These are phyloP conservation scores for Clarireedia hainanense DNA, from an alignment of 2,329 filamentous ascomycete genomes.

Conservation along the genomic window DNA sequence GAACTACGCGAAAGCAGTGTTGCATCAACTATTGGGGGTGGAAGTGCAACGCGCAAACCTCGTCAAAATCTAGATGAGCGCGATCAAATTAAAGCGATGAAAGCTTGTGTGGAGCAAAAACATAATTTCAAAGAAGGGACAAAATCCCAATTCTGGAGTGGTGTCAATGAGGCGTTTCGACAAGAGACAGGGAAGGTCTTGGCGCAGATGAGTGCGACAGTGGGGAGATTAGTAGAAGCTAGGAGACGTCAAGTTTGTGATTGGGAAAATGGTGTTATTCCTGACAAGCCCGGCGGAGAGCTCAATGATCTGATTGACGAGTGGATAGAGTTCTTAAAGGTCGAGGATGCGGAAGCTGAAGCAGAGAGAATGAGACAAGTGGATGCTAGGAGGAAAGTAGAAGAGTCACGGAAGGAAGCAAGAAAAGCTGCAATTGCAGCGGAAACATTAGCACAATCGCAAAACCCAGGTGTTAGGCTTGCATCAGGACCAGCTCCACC, in stretches of 20 bases:
- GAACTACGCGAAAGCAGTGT: slow-evolving; percentile 28
- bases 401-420: slow-evolving; percentile 27
- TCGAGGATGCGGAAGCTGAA: slow-evolving; percentile 28
- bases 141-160: slow-evolving; percentile 28
- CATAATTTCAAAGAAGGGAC: slow-evolving; percentile 28
- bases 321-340: slow-evolving; percentile 29
- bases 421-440: slow-evolving; percentile 26
- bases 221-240: slow-evolving; percentile 26
- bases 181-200: slow-evolving; percentile 26
- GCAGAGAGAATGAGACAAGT: slow-evolving; percentile 29
- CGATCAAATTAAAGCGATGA: slow-evolving; percentile 28
- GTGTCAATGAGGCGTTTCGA: slow-evolving; percentile 26
- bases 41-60: slow-evolving; percentile 26
- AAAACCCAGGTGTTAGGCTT: slow-evolving; percentile 15
- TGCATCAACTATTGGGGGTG: slow-evolving; percentile 22
- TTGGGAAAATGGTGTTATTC: slow-evolving; percentile 28
- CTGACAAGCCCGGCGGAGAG: slow-evolving; percentile 26
- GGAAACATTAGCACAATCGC: slow-evolving; percentile 16
- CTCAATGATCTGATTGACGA: slow-evolving; percentile 26
- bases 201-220: slow-evolving; percentile 30
- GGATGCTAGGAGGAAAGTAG: slow-evolving; percentile 25
- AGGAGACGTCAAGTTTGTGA: slow-evolving; percentile 27
- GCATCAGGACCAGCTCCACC: slow-evolving; percentile 13
- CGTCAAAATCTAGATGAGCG: slow-evolving; percentile 29
- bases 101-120: slow-evolving; percentile 26